phyloP scores from a whole-genome alignment of 345 rosid genomes.

The Populus davidiana region DNA sequence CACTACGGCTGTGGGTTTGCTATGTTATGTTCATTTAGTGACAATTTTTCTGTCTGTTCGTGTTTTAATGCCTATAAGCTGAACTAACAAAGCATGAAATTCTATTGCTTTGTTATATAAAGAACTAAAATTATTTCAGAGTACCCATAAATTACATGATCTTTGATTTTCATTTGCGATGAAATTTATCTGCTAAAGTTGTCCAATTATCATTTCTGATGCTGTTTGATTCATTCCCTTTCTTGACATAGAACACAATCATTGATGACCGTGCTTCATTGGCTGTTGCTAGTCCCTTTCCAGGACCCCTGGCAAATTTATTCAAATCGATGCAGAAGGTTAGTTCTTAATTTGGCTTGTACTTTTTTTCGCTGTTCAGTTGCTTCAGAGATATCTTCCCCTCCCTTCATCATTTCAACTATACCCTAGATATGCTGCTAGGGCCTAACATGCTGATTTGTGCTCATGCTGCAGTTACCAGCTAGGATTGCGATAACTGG shows the following conservation, averaged over 20 bases:
- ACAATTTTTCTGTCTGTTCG: neutral
- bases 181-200: conserved; percentile 1
- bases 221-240: neutral
- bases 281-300: conserved; percentile 63
- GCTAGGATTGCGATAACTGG: conserved; percentile 74
- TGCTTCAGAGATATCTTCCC: neutral
- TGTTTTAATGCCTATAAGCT: neutral
- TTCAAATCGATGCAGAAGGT: conserved; percentile 63
- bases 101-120: too few relatives aligned
- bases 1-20: neutral
- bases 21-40: neutral
- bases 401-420: too few relatives aligned
- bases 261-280: conserved; percentile 83
- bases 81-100: neutral
- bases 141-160: neutral
- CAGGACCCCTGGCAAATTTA: conserved; percentile 60
- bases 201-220: neutral
- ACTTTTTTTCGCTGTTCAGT: conserved; percentile 5
- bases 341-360: conserved; percentile 21
- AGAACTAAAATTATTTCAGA: neutral
- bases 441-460: conserved; percentile 9
- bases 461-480: conserved; percentile 57
- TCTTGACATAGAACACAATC: conserved; percentile 56
- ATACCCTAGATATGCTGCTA: neutral
- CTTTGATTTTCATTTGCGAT: neutral